Evolutionary conservation across 2,329 filamentous ascomycete species (phyloP).

Genomic region (Ophioceras dolichostomum): DNA sequence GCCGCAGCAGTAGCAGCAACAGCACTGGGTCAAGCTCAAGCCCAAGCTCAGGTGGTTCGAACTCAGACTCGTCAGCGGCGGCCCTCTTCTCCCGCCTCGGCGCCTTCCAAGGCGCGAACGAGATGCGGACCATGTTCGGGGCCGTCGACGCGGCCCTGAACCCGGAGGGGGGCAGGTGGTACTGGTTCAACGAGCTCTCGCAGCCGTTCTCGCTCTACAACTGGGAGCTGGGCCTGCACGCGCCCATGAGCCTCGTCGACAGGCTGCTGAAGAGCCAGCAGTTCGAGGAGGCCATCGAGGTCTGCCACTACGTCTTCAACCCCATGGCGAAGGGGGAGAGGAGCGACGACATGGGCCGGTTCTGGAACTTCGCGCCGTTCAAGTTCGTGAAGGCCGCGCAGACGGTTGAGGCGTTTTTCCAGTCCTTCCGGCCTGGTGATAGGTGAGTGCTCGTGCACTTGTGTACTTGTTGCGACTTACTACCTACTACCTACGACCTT

Average conservation of each 20-base stretch:
- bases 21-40: too few species aligned
- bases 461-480: too few species aligned
- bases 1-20: too few species aligned
- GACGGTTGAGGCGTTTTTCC: neutral
- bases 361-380: conserved; percentile 7
- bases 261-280: conserved; percentile 10
- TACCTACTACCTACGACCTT: too few species aligned
- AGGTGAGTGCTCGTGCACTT: neutral
- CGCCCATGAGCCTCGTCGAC: conserved; percentile 9
- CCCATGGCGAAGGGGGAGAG: conserved; percentile 5
- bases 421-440: neutral
- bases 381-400: conserved; percentile 1
- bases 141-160: too few species aligned
- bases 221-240: conserved; percentile 17
- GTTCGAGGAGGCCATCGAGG: conserved; percentile 11
- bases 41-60: too few species aligned
- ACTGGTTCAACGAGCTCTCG: conserved; percentile 11
- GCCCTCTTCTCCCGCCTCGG: conserved; percentile 4
- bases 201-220: conserved; percentile 14
- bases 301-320: conserved; percentile 12
- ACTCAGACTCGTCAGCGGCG: too few species aligned
- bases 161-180: too few species aligned
- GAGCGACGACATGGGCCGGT: neutral
- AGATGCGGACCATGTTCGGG: neutral
- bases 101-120: neutral